Base-by-base conservation (phyloP, 441 rosid species). In the Jatropha multifida region DNA sequence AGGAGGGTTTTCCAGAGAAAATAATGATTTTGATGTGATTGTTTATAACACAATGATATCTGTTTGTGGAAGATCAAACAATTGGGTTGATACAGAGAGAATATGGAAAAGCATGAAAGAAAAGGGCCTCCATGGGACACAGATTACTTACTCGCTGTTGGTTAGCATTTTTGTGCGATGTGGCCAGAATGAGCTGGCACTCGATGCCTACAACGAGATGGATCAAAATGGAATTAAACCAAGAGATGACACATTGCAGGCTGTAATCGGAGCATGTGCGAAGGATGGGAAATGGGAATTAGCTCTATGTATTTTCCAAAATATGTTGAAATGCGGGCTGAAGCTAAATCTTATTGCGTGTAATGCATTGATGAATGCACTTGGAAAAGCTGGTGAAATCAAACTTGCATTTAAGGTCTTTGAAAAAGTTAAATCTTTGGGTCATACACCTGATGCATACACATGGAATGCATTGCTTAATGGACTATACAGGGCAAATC, bases 11-110 rank as follows among this genome's bases (percentile, higher is more conserved):
- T 77, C 80, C 0, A 80, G 64, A n/a, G 83, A 72, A 68, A 80
- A 37, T 60, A 76, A 78, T 73, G 71, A 38, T 60, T 88, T 91
- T 71, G 94, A 94, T 80, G 85, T 84, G 20, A 56, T 90, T 86
- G 87, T 93, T 26, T 94, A 91, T 67, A 94, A 94, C 81, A 94
- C 99, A 0, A 82, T 82, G 76, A 83, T 94, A 73, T 88, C 97
- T 14, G 58, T 91, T 18, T 89, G 94, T 86, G 94, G 91, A 7
- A 83, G 84, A 82, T 75, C 73, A 26, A 79, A 86, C 38, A 81
- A 90, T 20, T 86, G 91, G 91, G 27, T 70, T 68, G 87, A 86
- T 77, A 66, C 90, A 3, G 83, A 88, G 86, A 90, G 87, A 72
- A 61, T 91, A 56, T 92, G 97, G 97, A 82, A 78, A 77, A 81